phyloP scores from a whole-genome alignment of 208 protist species.

The Vickermania ingenoplastis region DNA sequence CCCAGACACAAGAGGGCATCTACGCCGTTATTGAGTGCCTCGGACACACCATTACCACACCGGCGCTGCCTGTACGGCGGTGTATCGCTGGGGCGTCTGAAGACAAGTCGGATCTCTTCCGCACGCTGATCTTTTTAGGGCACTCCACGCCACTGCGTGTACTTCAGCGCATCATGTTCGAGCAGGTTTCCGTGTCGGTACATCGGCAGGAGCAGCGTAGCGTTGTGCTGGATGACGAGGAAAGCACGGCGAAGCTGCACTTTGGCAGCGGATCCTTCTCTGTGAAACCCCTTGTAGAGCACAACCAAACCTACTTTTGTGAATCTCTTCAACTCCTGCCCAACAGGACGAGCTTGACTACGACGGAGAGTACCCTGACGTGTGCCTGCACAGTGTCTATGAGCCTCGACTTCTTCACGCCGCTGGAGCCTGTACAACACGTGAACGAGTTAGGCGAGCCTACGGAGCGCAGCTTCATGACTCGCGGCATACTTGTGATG shows the following conservation, averaged over 20 bases:
- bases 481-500: slow-evolving; percentile 52
- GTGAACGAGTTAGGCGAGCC: slow-evolving; percentile 32
- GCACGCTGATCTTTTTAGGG: slow-evolving; percentile 14
- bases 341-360: slow-evolving; percentile 9
- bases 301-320: slow-evolving; percentile 26
- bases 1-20: slow-evolving; percentile 5
- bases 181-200: slow-evolving; percentile 12
- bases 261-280: slow-evolving; percentile 44
- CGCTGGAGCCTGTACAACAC: slow-evolving; percentile 42
- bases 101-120: slow-evolving; percentile 10
- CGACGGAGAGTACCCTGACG: slow-evolving; percentile 33
- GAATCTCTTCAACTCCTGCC: slow-evolving; percentile 32
- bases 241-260: slow-evolving; percentile 9
- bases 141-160: slow-evolving; percentile 11
- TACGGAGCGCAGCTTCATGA: slow-evolving; percentile 31
- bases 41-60: slow-evolving; percentile 2
- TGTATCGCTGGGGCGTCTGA: slow-evolving; percentile 2
- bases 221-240: background rate
- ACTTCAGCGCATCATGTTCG: slow-evolving; percentile 12
- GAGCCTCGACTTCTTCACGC: slow-evolving; percentile 50
- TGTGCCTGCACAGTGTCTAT: slow-evolving; percentile 31
- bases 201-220: background rate
- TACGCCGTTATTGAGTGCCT: slow-evolving; percentile 6
- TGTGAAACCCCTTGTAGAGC: slow-evolving; percentile 29
- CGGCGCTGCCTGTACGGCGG: background rate